phyloP scores from a whole-genome alignment of 2,329 filamentous ascomycete genomes.

The Colletotrichum eleusines region DNA sequence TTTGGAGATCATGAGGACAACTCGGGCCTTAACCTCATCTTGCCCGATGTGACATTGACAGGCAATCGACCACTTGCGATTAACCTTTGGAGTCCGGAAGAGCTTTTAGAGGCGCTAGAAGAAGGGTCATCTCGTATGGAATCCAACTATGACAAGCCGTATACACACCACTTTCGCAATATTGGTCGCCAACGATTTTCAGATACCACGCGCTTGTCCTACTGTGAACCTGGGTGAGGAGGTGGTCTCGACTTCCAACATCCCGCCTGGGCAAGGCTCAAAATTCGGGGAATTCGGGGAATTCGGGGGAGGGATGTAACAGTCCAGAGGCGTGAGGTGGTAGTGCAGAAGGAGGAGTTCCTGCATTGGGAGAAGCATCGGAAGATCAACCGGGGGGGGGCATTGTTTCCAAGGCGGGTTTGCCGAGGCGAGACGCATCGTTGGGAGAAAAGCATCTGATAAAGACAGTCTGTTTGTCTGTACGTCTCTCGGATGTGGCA shows the following conservation, averaged over 20 bases:
- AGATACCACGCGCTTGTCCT: neutral
- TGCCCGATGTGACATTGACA: slow-evolving; percentile 5
- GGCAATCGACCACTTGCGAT: neutral
- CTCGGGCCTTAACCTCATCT: neutral
- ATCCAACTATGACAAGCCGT: neutral
- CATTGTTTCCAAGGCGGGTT: neutral
- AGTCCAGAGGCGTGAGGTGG: slow-evolving; percentile 14
- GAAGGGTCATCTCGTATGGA: neutral
- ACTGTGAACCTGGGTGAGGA: slow-evolving; percentile 2
- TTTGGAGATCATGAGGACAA: slow-evolving; percentile 5
- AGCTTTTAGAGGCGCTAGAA: neutral
- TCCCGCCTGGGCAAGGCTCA: slow-evolving; percentile 4
- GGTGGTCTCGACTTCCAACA: neutral
- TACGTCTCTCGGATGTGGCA: neutral
- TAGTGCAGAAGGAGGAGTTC: slow-evolving; percentile 26
- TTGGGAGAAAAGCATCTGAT: slow-evolving; percentile 15
- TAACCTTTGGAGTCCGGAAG: neutral
- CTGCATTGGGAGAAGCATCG: slow-evolving; percentile 31
- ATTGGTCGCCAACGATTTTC: neutral
- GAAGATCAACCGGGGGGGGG: neutral
- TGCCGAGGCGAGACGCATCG: slow-evolving; percentile 16
- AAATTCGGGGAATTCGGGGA: slow-evolving; percentile 37
- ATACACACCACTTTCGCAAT: neutral
- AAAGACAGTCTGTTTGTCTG: neutral
- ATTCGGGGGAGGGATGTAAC: slow-evolving; percentile 2